A percentile compares a stretch with the other conserved stretches of the same genome.
phyloP scores from a whole-genome alignment of 1,284 basidiomycete genomes.

The Ustilago lituana region DNA sequence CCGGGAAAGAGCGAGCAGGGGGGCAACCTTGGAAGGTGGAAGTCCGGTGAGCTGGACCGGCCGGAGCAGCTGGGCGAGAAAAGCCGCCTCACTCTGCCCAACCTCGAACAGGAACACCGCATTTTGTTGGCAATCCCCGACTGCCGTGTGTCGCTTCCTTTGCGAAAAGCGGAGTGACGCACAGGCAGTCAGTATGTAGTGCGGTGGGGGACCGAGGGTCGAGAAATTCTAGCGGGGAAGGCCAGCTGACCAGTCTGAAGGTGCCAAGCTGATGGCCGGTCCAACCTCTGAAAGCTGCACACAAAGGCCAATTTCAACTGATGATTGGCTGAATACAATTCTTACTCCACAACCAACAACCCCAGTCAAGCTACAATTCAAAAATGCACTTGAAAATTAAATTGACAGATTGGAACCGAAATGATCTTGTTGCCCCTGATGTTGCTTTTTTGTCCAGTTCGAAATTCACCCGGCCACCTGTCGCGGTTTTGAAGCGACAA shows the following conservation, averaged over 20 bases:
- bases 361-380: neutral
- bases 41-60: conserved; percentile 9
- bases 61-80: neutral
- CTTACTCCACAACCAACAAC: neutral
- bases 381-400: conserved; percentile 1
- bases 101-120: too few species aligned
- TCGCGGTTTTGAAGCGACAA: too few species aligned
- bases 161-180: neutral
- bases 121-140: too few species aligned
- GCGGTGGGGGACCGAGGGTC: too few species aligned
- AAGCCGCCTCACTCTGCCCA: too few species aligned
- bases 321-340: conserved; percentile 17
- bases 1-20: neutral
- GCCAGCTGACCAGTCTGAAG: conserved; percentile 1
- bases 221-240: conserved; percentile 18
- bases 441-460: too few species aligned
- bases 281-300: neutral
- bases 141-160: too few species aligned
- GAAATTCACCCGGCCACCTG: conserved; percentile 5
- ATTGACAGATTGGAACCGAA: too few species aligned
- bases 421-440: too few species aligned
- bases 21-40: neutral
- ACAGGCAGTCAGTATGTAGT: too few species aligned
- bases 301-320: neutral
- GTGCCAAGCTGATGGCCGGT: neutral